A percentile compares a stretch with the other conserved stretches of the same genome.
phyloP scores from a whole-genome alignment of 169 alveolate species.

The Perkinsus chesapeaki region DNA sequence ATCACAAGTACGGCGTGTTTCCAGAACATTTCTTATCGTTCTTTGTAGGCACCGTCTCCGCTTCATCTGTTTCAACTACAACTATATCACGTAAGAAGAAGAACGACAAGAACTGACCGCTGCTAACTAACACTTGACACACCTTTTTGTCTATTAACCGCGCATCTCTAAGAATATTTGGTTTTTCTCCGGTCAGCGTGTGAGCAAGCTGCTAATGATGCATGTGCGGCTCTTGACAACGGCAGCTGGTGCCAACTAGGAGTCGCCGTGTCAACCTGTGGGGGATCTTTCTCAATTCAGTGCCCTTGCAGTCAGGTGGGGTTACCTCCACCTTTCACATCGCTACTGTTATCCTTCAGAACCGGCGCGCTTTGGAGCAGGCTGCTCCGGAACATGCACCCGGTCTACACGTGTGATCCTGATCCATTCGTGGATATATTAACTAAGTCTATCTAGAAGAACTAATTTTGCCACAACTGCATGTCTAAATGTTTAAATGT shows the following conservation, averaged over 20 bases:
- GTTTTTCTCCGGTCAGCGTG: background rate
- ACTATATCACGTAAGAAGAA: background rate
- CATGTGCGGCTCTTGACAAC: background rate
- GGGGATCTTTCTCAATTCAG: background rate
- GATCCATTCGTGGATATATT: too few species aligned
- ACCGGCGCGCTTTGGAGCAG: background rate
- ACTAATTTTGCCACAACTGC: too few species aligned
- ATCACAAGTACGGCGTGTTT: background rate
- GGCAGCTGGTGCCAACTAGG: background rate
- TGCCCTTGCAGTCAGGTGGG: background rate
- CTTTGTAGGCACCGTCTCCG: background rate
- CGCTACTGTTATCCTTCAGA: background rate
- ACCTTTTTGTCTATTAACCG: too few species aligned
- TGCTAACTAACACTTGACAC: too few species aligned
- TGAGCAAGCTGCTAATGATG: background rate
- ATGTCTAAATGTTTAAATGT: too few species aligned
- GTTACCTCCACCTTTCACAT: background rate
- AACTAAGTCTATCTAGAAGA: too few species aligned
- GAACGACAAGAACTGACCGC: too few species aligned
- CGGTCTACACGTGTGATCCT: too few species aligned
- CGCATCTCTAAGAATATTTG: too few species aligned
- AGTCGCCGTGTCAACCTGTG: background rate
- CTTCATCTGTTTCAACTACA: background rate
- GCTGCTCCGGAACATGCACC: too few species aligned
- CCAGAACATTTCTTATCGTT: background rate